phyloP scores from a whole-genome alignment of 2,329 filamentous ascomycete species.

The Myriosclerotinia duriaeana region DNA sequence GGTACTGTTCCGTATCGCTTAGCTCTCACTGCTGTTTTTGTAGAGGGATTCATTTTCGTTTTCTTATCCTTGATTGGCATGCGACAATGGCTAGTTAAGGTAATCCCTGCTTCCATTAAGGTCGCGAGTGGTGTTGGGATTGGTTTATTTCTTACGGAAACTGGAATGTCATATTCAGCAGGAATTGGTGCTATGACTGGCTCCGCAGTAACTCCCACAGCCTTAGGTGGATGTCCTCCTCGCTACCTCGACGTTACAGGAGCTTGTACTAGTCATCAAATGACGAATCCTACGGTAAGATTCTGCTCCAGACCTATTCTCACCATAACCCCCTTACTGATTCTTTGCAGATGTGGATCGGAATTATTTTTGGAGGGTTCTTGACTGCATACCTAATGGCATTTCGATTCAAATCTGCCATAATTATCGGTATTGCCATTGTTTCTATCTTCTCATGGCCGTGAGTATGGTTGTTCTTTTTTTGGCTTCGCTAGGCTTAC shows the following conservation, averaged over 20 bases:
- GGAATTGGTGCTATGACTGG: constrained; percentile 83
- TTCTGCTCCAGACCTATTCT: neutral
- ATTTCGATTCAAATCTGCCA: constrained; percentile 72
- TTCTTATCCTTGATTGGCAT: constrained; percentile 65
- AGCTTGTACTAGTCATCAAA: constrained; percentile 60
- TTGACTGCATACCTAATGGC: constrained; percentile 79
- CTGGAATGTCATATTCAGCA: constrained; percentile 67
- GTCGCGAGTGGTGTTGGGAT: constrained; percentile 65
- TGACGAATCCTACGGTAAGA: constrained; percentile 70
- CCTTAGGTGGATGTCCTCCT: constrained; percentile 70
- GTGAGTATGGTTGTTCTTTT: constrained; percentile 44
- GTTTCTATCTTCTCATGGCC: constrained; percentile 77
- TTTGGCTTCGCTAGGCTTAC: constrained; percentile 3
- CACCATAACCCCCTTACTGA: neutral
- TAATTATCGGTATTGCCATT: constrained; percentile 69
- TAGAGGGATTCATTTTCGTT: constrained; percentile 65
- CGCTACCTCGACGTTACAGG: constrained; percentile 53
- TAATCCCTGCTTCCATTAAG: constrained; percentile 65
- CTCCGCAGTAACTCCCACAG: constrained; percentile 64
- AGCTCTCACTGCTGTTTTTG: constrained; percentile 63
- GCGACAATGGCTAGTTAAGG: constrained; percentile 69
- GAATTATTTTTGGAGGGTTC: constrained; percentile 76
- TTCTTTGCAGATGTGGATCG: constrained; percentile 69
- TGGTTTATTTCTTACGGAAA: constrained; percentile 62
- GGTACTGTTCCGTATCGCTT: constrained; percentile 58